Evolutionary conservation across 306 rosid species (phyloP).

Genomic region (Corylus heterophylla): DNA sequence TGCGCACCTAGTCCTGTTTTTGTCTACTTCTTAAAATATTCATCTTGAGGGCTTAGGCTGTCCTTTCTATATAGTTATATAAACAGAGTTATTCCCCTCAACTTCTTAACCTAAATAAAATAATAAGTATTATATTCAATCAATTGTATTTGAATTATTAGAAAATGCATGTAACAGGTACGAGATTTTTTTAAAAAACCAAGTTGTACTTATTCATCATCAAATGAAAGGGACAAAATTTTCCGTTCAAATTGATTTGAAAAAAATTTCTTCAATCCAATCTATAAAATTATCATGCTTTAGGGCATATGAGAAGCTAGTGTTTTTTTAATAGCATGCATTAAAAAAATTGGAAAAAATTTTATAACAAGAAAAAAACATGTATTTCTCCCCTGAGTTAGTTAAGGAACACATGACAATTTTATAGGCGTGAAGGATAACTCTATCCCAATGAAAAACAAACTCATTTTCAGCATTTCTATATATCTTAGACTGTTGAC

Average conservation of each 20-base stretch:
- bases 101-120: not conserved
- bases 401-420: too few relatives aligned
- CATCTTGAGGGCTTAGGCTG: not conserved
- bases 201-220: not conserved
- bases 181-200: not conserved
- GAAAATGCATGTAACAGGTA: not conserved
- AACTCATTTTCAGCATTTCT: not conserved
- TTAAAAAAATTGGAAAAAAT: too few relatives aligned
- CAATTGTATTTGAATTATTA: not conserved
- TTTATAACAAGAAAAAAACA: too few relatives aligned
- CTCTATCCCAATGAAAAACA: not conserved
- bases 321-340: too few relatives aligned
- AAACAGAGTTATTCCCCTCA: slow-evolving; percentile 4
- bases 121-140: not conserved
- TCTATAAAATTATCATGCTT: too few relatives aligned
- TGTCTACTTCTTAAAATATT: slow-evolving; percentile 9
- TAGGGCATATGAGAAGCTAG: too few relatives aligned
- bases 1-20: slow-evolving; percentile 35
- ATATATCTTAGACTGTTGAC: too few relatives aligned
- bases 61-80: slow-evolving; percentile 5
- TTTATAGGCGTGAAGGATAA: too few relatives aligned
- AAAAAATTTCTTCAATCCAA: too few relatives aligned
- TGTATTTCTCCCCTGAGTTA: too few relatives aligned
- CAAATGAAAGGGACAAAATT: too few relatives aligned
- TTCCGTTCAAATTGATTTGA: too few relatives aligned